Conservation (phyloP, 345 rosid species). For the Litchi chinensis region DNA sequence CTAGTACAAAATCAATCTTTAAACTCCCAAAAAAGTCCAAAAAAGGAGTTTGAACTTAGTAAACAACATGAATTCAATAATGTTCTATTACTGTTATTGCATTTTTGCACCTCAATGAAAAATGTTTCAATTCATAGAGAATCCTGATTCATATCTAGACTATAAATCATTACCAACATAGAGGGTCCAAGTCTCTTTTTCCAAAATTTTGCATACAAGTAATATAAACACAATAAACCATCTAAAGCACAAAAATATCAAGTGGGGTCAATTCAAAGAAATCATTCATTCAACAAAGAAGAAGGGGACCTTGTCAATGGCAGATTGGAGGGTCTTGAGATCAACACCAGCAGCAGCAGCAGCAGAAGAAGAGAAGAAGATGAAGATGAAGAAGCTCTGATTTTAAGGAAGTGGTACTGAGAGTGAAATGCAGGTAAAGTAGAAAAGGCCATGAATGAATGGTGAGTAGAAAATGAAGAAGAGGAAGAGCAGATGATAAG, state of each 20-base stretch:
- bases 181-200: not conserved
- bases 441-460: conserved; percentile 12
- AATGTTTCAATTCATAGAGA: not conserved
- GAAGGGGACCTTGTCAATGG: conserved; percentile 56
- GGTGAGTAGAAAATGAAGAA: no score
- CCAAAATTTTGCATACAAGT: not conserved
- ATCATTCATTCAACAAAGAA: not conserved
- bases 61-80: no score
- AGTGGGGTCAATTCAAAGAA: not conserved
- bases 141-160: not conserved
- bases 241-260: not conserved
- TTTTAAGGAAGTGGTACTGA: not conserved
- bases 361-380: conserved; percentile 53
- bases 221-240: not conserved
- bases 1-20: no score
- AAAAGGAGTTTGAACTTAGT: no score
- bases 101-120: not conserved
- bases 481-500: conserved; percentile 10
- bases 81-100: not conserved
- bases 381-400: conserved; percentile 15
- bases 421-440: conserved; percentile 13
- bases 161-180: not conserved
- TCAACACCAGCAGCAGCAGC: conserved; percentile 48
- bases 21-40: not conserved
- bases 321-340: conserved; percentile 68